Percentiles rank a stretch among this genome's conserved stretches.
phyloP scores from a whole-genome alignment of 164 flowering plant genomes.

The Piper longum region DNA sequence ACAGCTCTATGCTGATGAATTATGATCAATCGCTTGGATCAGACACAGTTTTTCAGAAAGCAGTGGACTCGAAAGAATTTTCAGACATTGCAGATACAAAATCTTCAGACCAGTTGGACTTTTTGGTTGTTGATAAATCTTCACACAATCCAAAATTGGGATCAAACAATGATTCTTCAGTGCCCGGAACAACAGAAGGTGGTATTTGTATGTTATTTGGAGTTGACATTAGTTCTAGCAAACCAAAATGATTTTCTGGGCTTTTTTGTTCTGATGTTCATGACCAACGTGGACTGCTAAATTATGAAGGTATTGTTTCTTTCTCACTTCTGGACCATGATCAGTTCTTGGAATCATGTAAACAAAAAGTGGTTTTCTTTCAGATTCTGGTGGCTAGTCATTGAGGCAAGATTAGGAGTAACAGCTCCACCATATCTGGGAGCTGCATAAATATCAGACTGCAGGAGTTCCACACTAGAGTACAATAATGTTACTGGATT shows the following conservation, averaged over 20 bases:
- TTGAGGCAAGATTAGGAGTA: constrained; percentile 3
- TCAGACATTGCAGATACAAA: not conserved
- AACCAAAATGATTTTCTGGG: constrained; percentile 25
- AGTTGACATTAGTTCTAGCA: constrained; percentile 19
- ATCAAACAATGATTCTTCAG: constrained; percentile 8
- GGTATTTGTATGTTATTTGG: constrained; percentile 33
- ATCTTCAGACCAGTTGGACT: not conserved
- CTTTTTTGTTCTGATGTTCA: constrained; percentile 12
- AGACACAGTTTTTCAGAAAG: constrained; percentile 6
- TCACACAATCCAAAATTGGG: constrained; percentile 4
- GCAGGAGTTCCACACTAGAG: too few relatives aligned
- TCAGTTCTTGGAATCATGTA: constrained; percentile 15
- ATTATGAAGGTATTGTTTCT: constrained; percentile 11
- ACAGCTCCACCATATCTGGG: too few relatives aligned
- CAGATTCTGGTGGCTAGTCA: constrained; percentile 8
- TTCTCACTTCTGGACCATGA: constrained; percentile 13
- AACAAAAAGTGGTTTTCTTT: constrained; percentile 4
- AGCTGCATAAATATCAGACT: too few relatives aligned
- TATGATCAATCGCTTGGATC: constrained; percentile 3
- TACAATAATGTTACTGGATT: too few relatives aligned
- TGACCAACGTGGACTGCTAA: constrained; percentile 4
- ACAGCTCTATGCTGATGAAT: constrained; percentile 6
- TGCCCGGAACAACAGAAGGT: constrained; percentile 8
- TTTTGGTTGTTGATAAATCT: constrained; percentile 3
- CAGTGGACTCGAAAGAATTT: not conserved